Evolutionary conservation across 2,329 filamentous ascomycete genomes (phyloP).

Genomic region (Microcyclospora tardicrescens): DNA sequence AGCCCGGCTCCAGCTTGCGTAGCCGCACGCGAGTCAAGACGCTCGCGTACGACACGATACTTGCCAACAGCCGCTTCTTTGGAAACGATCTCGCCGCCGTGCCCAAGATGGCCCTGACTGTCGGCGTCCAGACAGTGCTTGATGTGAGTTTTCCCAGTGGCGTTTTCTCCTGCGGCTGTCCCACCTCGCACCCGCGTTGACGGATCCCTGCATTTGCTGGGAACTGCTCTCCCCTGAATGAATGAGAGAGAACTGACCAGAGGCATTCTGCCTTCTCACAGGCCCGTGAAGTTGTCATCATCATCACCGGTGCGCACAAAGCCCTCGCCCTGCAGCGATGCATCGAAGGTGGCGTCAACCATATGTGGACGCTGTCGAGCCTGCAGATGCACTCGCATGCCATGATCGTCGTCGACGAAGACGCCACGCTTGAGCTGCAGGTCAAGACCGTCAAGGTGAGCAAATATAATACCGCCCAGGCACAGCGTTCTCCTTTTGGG

Average conservation of each 20-base stretch:
- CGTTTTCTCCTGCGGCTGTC: too few relatives aligned
- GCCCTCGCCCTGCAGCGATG: slow-evolving; percentile 66
- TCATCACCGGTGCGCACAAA: slow-evolving; percentile 72
- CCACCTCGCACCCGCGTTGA: too few relatives aligned
- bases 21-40: slow-evolving; percentile 78
- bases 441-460: slow-evolving; percentile 30
- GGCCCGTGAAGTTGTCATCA: slow-evolving; percentile 67
- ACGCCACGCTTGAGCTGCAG: slow-evolving; percentile 40
- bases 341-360: slow-evolving; percentile 70
- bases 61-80: slow-evolving; percentile 79
- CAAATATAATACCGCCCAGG: not conserved
- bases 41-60: slow-evolving; percentile 71
- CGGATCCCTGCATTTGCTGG: not conserved
- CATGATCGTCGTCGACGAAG: slow-evolving; percentile 73
- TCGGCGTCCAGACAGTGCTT: slow-evolving; percentile 71
- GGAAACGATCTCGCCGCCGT: slow-evolving; percentile 59
- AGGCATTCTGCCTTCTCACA: slow-evolving; percentile 7
- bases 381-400: slow-evolving; percentile 71
- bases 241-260: slow-evolving; percentile 7
- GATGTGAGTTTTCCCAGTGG: slow-evolving; percentile 35
- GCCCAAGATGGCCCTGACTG: slow-evolving; percentile 70
- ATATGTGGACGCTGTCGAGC: slow-evolving; percentile 81
- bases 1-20: slow-evolving; percentile 66
- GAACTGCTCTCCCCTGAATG: not conserved
- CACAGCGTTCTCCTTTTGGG: too few relatives aligned